A percentile compares a stretch with the other conserved stretches of the same genome.
Evolutionary conservation across 1,284 basidiomycete genomes (phyloP).

Genomic region (Pseudozyma hubeiensis): DNA sequence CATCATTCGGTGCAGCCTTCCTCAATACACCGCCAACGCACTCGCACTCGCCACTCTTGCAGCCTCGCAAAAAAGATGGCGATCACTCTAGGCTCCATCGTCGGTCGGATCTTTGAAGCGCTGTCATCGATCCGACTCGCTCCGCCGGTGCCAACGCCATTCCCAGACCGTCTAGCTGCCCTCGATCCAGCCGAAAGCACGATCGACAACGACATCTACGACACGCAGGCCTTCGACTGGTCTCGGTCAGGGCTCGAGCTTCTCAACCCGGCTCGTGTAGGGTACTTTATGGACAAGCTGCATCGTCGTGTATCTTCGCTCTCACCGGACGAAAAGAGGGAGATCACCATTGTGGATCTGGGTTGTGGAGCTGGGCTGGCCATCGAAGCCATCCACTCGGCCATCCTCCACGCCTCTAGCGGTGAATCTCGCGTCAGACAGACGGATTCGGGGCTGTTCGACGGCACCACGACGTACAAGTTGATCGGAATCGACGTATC

Average conservation of each 20-base stretch:
- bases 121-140: conserved; percentile 37
- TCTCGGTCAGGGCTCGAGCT: conserved; percentile 27
- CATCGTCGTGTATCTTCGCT: conserved; percentile 7
- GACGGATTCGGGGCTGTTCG: not conserved
- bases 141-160: conserved; percentile 47
- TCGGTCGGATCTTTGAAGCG: conserved; percentile 21
- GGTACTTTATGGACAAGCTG: conserved; percentile 43
- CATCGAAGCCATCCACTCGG: conserved; percentile 39
- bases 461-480: conserved; percentile 12
- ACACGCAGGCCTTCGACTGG: conserved; percentile 37
- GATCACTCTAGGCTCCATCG: conserved; percentile 5
- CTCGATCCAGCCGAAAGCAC: conserved; percentile 57
- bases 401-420: not conserved
- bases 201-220: conserved; percentile 51
- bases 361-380: conserved; percentile 50
- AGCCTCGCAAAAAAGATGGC: not conserved
- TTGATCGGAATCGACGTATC: conserved; percentile 36
- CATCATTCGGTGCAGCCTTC: too few species aligned
- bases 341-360: conserved; percentile 37
- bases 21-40: too few species aligned
- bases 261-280: conserved; percentile 42
- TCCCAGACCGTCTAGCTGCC: conserved; percentile 58
- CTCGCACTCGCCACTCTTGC: not conserved
- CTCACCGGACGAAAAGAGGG: not conserved
- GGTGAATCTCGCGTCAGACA: not conserved